These are phyloP conservation scores for Pharus latifolius DNA, from an alignment of 176 grass and related monocot genomes.

Conservation along the genomic window DNA sequence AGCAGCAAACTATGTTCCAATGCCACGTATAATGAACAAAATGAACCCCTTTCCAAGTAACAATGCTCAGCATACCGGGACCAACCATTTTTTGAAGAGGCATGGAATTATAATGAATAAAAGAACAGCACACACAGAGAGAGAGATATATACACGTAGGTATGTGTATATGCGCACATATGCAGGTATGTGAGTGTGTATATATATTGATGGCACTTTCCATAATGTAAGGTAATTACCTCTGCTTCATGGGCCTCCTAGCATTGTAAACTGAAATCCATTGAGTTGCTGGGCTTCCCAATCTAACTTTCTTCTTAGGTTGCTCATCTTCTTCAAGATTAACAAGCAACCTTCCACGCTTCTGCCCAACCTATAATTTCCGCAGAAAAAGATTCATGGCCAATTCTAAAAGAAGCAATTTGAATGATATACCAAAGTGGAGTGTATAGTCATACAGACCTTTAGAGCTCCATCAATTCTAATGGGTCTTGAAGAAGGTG, in stretches of 20 bases:
- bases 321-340: conserved; percentile 90
- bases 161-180: no score
- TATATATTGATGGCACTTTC: not conserved
- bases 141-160: no score
- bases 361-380: conserved; percentile 78
- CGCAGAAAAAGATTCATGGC: not conserved
- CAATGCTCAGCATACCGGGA: no score
- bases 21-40: no score
- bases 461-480: conserved; percentile 96
- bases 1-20: no score
- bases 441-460: conserved; percentile 20
- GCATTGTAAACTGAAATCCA: conserved; percentile 98
- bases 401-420: conserved; percentile 1
- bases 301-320: conserved; percentile 88
- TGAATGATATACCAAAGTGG: conserved; percentile 11
- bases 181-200: no score
- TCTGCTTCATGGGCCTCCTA: conserved; percentile 83
- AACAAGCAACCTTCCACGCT: conserved; percentile 59
- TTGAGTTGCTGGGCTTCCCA: conserved; percentile 68
- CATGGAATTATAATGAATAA: no score
- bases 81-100: no score
- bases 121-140: no score
- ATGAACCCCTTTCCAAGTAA: no score
- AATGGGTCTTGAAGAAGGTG: conserved; percentile 62
- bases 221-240: conserved; percentile 36